Evolutionary conservation across 192 early-diverging fungal species (phyloP).

Genomic region (Entomortierella lignicola): DNA sequence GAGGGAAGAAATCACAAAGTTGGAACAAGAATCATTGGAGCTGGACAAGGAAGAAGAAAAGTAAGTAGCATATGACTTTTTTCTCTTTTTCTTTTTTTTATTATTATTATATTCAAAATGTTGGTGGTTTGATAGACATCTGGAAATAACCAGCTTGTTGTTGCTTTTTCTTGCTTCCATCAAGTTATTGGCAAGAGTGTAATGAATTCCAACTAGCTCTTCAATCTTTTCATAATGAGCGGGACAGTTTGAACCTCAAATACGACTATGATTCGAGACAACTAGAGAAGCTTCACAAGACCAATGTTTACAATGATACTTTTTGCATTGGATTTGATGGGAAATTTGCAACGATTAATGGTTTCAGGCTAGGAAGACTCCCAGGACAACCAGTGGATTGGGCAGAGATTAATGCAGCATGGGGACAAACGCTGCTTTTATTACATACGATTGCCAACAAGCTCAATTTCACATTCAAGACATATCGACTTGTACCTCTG

Average conservation of each 20-base stretch:
- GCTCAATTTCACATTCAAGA: conserved; percentile 84
- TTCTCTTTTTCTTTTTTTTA: background rate
- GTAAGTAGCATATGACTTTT: conserved; percentile 30
- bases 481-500: conserved; percentile 88
- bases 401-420: conserved; percentile 96
- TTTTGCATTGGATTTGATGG: conserved; percentile 91
- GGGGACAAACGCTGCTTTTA: conserved; percentile 90
- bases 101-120: no score
- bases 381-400: conserved; percentile 87
- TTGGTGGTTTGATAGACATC: no score
- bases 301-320: conserved; percentile 95
- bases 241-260: conserved; percentile 81
- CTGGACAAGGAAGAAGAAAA: conserved; percentile 70
- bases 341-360: conserved; percentile 93
- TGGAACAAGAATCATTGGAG: conserved; percentile 65
- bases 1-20: conserved; percentile 56
- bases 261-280: conserved; percentile 82
- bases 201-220: conserved; percentile 78
- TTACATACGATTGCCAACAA: conserved; percentile 89
- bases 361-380: conserved; percentile 87
- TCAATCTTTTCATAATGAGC: conserved; percentile 76
- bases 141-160: no score
- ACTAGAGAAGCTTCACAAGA: conserved; percentile 87
- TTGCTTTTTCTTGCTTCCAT: no score
- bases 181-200: conserved; percentile 77